These are phyloP conservation scores for Chaetoceros muelleri DNA, from an alignment of 108 stramenopile species.

Conservation along the genomic window DNA sequence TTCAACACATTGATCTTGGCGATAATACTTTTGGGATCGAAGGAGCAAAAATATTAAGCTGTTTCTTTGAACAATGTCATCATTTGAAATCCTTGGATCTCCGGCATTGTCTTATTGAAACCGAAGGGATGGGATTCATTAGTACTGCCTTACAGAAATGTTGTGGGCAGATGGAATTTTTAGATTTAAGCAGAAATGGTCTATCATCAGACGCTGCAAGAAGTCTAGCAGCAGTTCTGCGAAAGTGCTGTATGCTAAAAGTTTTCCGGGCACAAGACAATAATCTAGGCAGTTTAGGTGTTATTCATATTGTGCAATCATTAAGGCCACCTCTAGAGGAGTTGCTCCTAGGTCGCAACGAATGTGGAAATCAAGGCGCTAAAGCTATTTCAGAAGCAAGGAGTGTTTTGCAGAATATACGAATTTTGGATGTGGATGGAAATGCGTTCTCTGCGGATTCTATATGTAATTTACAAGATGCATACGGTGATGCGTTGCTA, in stretches of 20 bases:
- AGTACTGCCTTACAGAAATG: slow-evolving; percentile 31
- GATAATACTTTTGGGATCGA: slow-evolving; percentile 28
- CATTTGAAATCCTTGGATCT: slow-evolving; percentile 28
- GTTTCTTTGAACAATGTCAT: slow-evolving; percentile 14
- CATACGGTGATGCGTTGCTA: neutral
- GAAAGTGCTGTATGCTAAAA: neutral
- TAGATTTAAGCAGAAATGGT: slow-evolving; percentile 33
- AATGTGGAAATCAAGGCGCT: neutral
- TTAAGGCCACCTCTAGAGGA: neutral
- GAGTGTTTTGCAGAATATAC: neutral
- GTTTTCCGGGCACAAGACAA: neutral
- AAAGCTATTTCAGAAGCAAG: neutral
- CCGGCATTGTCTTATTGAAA: slow-evolving; percentile 31
- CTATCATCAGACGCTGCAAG: neutral
- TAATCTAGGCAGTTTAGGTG: neutral
- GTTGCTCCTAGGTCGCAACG: neutral
- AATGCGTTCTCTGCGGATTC: neutral
- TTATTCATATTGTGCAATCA: neutral
- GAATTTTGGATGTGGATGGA: neutral
- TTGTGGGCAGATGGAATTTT: slow-evolving; percentile 21
- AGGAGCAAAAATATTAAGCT: slow-evolving; percentile 18
- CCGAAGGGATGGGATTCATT: slow-evolving; percentile 32
- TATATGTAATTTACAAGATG: neutral
- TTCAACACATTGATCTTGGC: slow-evolving; percentile 24
- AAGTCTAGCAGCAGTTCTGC: neutral